A percentile compares a stretch with the other conserved stretches of the same genome.
Conservation (phyloP, 352 stramenopile species). For the Globisporangium okanoganense region DNA sequence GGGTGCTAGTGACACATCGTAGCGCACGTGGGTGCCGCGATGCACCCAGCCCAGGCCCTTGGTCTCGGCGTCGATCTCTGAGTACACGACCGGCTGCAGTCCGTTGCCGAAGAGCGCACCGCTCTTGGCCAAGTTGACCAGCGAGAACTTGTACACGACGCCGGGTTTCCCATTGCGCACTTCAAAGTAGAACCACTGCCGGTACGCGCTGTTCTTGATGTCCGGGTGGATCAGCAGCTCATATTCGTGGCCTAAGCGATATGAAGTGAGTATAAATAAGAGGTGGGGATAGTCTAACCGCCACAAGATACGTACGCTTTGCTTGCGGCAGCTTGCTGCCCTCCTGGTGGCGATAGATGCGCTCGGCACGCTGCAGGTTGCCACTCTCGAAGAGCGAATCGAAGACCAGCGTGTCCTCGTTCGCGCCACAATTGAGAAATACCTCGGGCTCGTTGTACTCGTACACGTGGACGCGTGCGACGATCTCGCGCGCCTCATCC, state of each 20-base stretch:
- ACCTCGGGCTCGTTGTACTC: constrained; percentile 67
- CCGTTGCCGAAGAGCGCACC: constrained; percentile 77
- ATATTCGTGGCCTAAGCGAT: constrained; percentile 47
- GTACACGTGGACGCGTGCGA: constrained; percentile 48
- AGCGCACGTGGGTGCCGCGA: constrained; percentile 53
- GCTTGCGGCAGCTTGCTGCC: constrained; percentile 1
- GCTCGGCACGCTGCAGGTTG: constrained; percentile 56
- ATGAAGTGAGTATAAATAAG: neutral
- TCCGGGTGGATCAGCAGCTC: constrained; percentile 71
- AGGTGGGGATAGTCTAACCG: neutral
- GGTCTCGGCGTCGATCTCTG: constrained; percentile 36
- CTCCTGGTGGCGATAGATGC: constrained; percentile 36
- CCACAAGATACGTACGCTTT: constrained; percentile 5
- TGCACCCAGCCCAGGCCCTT: constrained; percentile 59
- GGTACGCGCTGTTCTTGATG: constrained; percentile 79
- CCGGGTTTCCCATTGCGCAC: constrained; percentile 55
- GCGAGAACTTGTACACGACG: constrained; percentile 60
- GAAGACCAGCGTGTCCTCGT: constrained; percentile 58
- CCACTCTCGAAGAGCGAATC: constrained; percentile 78
- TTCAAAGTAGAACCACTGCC: constrained; percentile 91
- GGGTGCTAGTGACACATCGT: constrained; percentile 39
- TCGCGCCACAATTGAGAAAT: constrained; percentile 24
- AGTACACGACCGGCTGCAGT: constrained; percentile 81
- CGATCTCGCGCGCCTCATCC: constrained; percentile 24
- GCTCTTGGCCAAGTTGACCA: constrained; percentile 82